Evolutionary conservation across 1,139 yeast species (phyloP).

Genomic region (Diutina pseudorugosa): DNA sequence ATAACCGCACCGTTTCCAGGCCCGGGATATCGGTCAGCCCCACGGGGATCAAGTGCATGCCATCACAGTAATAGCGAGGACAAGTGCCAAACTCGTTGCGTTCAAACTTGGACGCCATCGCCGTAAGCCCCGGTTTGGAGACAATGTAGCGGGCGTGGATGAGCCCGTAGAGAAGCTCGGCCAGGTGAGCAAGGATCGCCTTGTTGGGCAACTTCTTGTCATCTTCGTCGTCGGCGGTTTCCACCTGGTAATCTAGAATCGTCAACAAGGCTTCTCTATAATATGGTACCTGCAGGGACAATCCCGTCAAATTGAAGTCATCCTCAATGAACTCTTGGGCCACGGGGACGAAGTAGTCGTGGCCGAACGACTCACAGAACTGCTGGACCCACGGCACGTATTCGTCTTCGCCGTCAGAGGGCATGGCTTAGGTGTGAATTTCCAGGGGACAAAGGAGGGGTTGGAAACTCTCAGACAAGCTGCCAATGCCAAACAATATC

Average conservation of each 20-base stretch:
- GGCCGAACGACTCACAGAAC: constrained; percentile 79
- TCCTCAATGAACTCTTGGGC: constrained; percentile 91
- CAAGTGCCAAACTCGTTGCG: constrained; percentile 84
- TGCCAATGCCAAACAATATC: neutral
- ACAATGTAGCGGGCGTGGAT: constrained; percentile 89
- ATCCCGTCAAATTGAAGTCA: constrained; percentile 89
- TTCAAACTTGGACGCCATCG: constrained; percentile 94
- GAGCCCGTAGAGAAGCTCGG: constrained; percentile 83
- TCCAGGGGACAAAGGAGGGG: neutral
- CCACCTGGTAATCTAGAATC: constrained; percentile 68
- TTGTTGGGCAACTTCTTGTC: constrained; percentile 46
- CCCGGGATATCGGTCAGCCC: constrained; percentile 91
- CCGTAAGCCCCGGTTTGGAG: constrained; percentile 80
- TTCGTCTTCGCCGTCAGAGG: constrained; percentile 42
- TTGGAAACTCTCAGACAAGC: neutral
- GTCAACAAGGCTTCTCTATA: constrained; percentile 88
- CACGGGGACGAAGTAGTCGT: constrained; percentile 88
- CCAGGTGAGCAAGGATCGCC: constrained; percentile 75
- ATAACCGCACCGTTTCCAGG: constrained; percentile 79
- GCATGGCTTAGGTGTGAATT: constrained; percentile 14
- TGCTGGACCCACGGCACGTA: constrained; percentile 83
- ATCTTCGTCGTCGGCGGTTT: constrained; percentile 45
- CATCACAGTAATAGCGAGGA: constrained; percentile 82
- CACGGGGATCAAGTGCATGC: constrained; percentile 85
- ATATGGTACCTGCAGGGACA: constrained; percentile 75